These are phyloP conservation scores for Drechmeria coniospora DNA, from an alignment of 2,329 filamentous ascomycete genomes.

Conservation along the genomic window DNA sequence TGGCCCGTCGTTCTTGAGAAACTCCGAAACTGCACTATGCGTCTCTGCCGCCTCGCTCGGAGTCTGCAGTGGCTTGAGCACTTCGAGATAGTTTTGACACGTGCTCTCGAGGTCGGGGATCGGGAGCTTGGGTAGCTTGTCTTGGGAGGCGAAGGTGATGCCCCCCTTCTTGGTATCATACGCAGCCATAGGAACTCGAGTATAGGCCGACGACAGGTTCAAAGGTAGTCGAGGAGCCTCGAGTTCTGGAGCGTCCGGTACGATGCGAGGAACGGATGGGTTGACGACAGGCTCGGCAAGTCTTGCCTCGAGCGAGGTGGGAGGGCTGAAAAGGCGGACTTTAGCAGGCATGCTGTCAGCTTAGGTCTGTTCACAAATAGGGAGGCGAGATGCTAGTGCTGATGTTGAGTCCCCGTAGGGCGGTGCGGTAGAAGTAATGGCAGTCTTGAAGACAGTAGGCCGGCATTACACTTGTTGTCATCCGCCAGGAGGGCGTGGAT, in stretches of 20 bases:
- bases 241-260: constrained; percentile 18
- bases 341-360: constrained; percentile 22
- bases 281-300: constrained; percentile 31
- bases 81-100: constrained; percentile 63
- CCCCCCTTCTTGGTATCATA: constrained; percentile 41
- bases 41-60: constrained; percentile 73
- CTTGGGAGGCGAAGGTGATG: constrained; percentile 80
- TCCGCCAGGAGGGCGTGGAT: too few species aligned
- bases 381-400: constrained; percentile 63
- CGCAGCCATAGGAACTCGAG: constrained; percentile 35
- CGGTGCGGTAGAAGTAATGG: constrained; percentile 86
- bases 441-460: constrained; percentile 71
- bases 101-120: constrained; percentile 77
- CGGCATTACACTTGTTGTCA: constrained; percentile 56
- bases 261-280: constrained; percentile 22
- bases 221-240: constrained; percentile 3
- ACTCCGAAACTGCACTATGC: constrained; percentile 64
- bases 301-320: constrained; percentile 58
- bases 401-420: constrained; percentile 72
- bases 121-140: constrained; percentile 77
- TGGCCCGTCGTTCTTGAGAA: constrained; percentile 66
- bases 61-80: constrained; percentile 67
- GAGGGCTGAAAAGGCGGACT: constrained; percentile 34
- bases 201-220: constrained; percentile 19
- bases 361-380: constrained; percentile 39